These are phyloP conservation scores for Saturnispora serradocipensis DNA, from an alignment of 805 yeast genomes.

Conservation along the genomic window DNA sequence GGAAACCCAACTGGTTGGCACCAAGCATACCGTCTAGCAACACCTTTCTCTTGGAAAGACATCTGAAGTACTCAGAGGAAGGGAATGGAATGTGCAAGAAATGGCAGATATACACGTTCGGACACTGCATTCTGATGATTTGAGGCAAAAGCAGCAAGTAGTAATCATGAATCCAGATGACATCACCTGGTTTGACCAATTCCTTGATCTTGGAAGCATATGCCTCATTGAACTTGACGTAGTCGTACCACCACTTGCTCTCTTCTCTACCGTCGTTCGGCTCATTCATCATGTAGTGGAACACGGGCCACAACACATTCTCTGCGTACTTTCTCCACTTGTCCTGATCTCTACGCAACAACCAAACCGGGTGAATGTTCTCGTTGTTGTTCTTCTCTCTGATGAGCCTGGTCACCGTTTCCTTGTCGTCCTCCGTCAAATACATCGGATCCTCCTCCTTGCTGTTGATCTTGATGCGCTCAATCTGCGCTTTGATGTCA, in stretches of 20 bases:
- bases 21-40: slow-evolving; percentile 89
- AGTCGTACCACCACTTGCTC: slow-evolving; percentile 72
- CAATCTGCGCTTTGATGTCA: background rate
- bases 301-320: slow-evolving; percentile 84
- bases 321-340: slow-evolving; percentile 91
- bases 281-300: slow-evolving; percentile 83
- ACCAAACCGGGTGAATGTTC: slow-evolving; percentile 80
- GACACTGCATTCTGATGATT: slow-evolving; percentile 66
- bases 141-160: slow-evolving; percentile 76
- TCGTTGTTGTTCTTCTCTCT: slow-evolving; percentile 37
- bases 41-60: slow-evolving; percentile 73
- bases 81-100: slow-evolving; percentile 92
- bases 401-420: slow-evolving; percentile 38
- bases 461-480: background rate
- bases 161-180: slow-evolving; percentile 90
- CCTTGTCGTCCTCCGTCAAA: slow-evolving; percentile 47
- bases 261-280: slow-evolving; percentile 62
- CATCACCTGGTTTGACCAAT: slow-evolving; percentile 78
- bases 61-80: slow-evolving; percentile 85
- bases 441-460: slow-evolving; percentile 52
- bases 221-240: slow-evolving; percentile 83
- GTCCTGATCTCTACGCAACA: slow-evolving; percentile 64
- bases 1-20: slow-evolving; percentile 78
- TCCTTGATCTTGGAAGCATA: slow-evolving; percentile 70
- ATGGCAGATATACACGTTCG: slow-evolving; percentile 66